Evolutionary conservation across 2,329 filamentous ascomycete species (phyloP).

Genomic region (Chaetothyriales sp.): DNA sequence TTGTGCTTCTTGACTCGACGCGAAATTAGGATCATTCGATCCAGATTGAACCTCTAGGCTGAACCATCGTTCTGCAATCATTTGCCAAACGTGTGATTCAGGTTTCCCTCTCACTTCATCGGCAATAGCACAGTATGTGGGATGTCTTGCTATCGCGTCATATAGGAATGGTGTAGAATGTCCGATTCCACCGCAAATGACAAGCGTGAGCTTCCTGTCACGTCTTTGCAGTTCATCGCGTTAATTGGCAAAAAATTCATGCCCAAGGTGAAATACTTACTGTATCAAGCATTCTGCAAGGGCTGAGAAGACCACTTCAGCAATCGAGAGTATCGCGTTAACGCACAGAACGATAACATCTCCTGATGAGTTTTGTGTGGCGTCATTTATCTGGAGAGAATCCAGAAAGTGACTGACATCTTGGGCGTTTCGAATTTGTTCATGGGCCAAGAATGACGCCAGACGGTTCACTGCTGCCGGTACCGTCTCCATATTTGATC

Average conservation of each 20-base stretch:
- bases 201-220: slow-evolving; percentile 17
- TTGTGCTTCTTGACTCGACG: slow-evolving; percentile 8
- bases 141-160: slow-evolving; percentile 25
- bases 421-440: neutral
- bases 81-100: slow-evolving; percentile 28
- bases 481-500: neutral
- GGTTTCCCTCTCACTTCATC: slow-evolving; percentile 23
- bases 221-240: neutral
- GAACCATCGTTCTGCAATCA: slow-evolving; percentile 19
- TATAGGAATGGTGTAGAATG: slow-evolving; percentile 34
- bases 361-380: slow-evolving; percentile 16
- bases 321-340: slow-evolving; percentile 26
- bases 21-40: neutral
- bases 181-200: slow-evolving; percentile 34
- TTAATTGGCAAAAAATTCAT: neutral
- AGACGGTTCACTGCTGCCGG: neutral
- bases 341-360: slow-evolving; percentile 30
- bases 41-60: neutral
- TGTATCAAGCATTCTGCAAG: slow-evolving; percentile 22
- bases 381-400: slow-evolving; percentile 5
- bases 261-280: neutral
- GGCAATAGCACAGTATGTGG: slow-evolving; percentile 19
- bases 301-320: slow-evolving; percentile 24
- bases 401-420: neutral
- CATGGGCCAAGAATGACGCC: neutral